Percentiles rank a stretch among this genome's conserved stretches.
phyloP scores from a whole-genome alignment of 1,284 basidiomycete species.

The Agaricales sp. region DNA sequence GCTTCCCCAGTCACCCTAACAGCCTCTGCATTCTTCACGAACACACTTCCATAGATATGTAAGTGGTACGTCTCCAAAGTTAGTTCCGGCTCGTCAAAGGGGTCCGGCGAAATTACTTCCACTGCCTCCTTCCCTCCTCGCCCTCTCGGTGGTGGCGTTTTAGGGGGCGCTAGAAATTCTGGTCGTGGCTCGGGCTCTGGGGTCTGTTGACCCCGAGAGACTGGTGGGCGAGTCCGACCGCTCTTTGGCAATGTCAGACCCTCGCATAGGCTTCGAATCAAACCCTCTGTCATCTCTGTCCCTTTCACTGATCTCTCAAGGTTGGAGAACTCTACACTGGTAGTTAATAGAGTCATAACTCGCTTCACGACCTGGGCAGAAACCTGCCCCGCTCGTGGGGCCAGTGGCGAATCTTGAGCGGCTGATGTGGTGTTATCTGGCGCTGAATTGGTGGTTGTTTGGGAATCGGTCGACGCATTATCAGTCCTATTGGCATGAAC shows the following conservation, averaged over 20 bases:
- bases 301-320: conserved; percentile 51
- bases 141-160: conserved; percentile 40
- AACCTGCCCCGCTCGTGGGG: conserved; percentile 49
- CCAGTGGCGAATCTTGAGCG: conserved; percentile 34
- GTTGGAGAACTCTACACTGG: conserved; percentile 69
- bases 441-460: conserved; percentile 3
- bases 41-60: conserved; percentile 45
- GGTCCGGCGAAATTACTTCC: conserved; percentile 49
- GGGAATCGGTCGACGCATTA: conserved; percentile 2
- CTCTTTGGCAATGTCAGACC: conserved; percentile 27
- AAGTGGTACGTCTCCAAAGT: conserved; percentile 47
- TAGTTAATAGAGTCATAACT: conserved; percentile 57
- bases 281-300: conserved; percentile 58
- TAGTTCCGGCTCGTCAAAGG: conserved; percentile 52
- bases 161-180: conserved; percentile 24
- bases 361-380: conserved; percentile 56
- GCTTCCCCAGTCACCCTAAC: conserved; percentile 10
- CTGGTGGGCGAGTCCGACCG: conserved; percentile 8
- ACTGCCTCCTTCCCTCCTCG: conserved; percentile 20
- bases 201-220: conserved; percentile 13
- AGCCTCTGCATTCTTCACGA: conserved; percentile 32
- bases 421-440: conserved; percentile 13
- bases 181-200: conserved; percentile 22
- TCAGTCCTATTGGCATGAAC: conserved; percentile 22
- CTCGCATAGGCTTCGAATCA: conserved; percentile 62